phyloP scores from a whole-genome alignment of 805 yeast genomes.

The Yamadazyma nakazawae region DNA sequence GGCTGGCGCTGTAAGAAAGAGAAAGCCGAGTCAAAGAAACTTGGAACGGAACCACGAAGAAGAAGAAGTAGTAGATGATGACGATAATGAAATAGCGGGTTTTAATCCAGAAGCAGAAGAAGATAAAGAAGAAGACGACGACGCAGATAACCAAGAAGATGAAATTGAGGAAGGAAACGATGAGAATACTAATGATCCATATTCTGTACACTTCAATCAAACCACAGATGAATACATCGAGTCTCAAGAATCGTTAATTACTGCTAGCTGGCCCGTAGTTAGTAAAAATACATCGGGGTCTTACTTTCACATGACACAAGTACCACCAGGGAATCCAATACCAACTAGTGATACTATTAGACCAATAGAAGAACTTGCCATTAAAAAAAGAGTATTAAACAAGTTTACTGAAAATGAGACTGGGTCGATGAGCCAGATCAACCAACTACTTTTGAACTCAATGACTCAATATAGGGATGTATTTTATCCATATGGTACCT shows the following conservation, averaged over 20 bases:
- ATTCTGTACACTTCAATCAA: conserved; percentile 68
- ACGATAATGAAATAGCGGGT: conserved; percentile 32
- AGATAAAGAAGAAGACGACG: conserved; percentile 19
- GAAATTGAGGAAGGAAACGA: conserved; percentile 28
- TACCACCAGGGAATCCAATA: conserved; percentile 27
- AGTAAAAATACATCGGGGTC: conserved; percentile 18
- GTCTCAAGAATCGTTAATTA: conserved; percentile 20
- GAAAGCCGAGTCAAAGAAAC: neutral
- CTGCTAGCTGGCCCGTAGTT: conserved; percentile 26
- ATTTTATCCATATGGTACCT: conserved; percentile 52
- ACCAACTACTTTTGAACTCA: conserved; percentile 55
- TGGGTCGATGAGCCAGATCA: conserved; percentile 30
- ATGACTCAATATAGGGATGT: conserved; percentile 74
- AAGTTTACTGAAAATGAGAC: conserved; percentile 3
- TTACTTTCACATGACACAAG: conserved; percentile 32
- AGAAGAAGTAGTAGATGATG: conserved; percentile 19
- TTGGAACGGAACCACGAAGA: too few species aligned
- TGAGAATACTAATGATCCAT: conserved; percentile 58
- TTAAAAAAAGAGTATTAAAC: conserved; percentile 27
- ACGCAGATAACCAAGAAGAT: conserved; percentile 22
- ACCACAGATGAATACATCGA: conserved; percentile 38
- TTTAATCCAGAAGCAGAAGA: conserved; percentile 24
- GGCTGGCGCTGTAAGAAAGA: conserved; percentile 30
- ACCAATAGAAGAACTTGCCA: conserved; percentile 19
- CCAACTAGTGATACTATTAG: conserved; percentile 5